Evolutionary conservation across 2,329 filamentous ascomycete genomes (phyloP).

Genomic region (Colletotrichum cuscutae): DNA sequence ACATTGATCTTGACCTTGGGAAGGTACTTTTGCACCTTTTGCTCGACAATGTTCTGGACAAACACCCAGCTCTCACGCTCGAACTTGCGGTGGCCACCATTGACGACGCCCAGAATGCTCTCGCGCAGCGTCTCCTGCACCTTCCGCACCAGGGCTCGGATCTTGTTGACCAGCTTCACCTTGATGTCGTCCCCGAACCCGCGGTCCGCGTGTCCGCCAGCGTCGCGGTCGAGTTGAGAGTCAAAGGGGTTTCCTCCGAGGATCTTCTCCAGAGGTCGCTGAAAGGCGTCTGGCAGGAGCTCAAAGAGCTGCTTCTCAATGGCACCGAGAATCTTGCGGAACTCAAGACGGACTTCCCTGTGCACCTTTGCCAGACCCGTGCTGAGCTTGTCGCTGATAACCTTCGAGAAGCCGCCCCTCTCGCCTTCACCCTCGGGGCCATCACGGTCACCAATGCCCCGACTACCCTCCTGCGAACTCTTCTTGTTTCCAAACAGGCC

Average conservation of each 20-base stretch:
- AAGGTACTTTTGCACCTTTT: constrained; percentile 57
- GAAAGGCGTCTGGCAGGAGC: constrained; percentile 54
- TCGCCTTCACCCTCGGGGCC: constrained; percentile 38
- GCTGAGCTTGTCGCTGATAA: constrained; percentile 59
- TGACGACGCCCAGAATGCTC: constrained; percentile 55
- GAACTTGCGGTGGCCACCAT: constrained; percentile 58
- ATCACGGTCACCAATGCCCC: constrained; percentile 45
- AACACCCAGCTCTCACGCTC: constrained; percentile 58
- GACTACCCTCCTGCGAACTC: constrained; percentile 42
- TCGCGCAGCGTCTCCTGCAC: constrained; percentile 57
- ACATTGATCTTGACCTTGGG: constrained; percentile 57
- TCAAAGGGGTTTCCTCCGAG: constrained; percentile 59
- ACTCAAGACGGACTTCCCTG: constrained; percentile 56
- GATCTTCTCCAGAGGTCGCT: constrained; percentile 56
- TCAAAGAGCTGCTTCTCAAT: constrained; percentile 59
- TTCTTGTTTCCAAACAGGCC: constrained; percentile 51
- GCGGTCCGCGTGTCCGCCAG: constrained; percentile 43
- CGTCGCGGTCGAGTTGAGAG: constrained; percentile 51
- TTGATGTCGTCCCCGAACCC: constrained; percentile 56
- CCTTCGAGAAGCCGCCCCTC: constrained; percentile 52
- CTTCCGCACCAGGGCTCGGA: constrained; percentile 54
- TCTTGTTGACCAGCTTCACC: constrained; percentile 54
- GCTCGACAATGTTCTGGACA: constrained; percentile 56
- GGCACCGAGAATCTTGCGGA: constrained; percentile 53
- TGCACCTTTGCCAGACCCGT: constrained; percentile 56